Percentiles rank a stretch among this genome's conserved stretches.
Evolutionary conservation across 2,329 filamentous ascomycete species (phyloP).

Genomic region (Penicillium sp.): DNA sequence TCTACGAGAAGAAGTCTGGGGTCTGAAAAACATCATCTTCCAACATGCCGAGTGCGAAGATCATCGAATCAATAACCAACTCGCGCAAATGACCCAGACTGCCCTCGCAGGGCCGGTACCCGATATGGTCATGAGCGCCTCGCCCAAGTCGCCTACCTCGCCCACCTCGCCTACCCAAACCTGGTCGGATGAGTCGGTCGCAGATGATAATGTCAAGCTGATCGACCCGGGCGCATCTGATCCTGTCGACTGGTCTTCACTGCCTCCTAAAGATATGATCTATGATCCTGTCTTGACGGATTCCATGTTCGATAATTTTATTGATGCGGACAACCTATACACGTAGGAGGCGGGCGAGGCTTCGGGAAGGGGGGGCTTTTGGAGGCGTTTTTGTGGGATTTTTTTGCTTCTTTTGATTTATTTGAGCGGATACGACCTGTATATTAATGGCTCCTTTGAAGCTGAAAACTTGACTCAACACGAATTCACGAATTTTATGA

Average conservation of each 20-base stretch:
- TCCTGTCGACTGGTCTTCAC: not conserved
- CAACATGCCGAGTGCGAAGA: conserved; percentile 22
- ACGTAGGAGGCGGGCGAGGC: not conserved
- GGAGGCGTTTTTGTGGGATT: not conserved
- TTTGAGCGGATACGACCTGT: not conserved
- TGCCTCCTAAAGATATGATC: conserved; percentile 2
- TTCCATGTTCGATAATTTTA: conserved; percentile 9
- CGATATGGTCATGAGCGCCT: not conserved
- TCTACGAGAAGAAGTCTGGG: conserved; percentile 23
- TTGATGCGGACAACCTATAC: conserved; percentile 4
- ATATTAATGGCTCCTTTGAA: not conserved
- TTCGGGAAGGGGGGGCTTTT: not conserved
- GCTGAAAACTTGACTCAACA: too few species aligned
- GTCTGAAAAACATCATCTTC: conserved; percentile 23
- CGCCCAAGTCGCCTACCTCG: not conserved
- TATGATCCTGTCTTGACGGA: not conserved
- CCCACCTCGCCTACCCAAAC: conserved; percentile 9
- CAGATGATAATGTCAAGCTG: not conserved
- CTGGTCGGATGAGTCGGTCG: conserved; percentile 16
- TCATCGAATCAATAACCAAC: conserved; percentile 19
- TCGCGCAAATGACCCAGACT: conserved; percentile 18
- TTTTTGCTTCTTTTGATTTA: not conserved
- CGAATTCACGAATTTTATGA: too few species aligned
- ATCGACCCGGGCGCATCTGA: not conserved
- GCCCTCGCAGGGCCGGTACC: not conserved